Conservation (phyloP, 1,139 yeast species). For the Kodamaea ohmeri region DNA sequence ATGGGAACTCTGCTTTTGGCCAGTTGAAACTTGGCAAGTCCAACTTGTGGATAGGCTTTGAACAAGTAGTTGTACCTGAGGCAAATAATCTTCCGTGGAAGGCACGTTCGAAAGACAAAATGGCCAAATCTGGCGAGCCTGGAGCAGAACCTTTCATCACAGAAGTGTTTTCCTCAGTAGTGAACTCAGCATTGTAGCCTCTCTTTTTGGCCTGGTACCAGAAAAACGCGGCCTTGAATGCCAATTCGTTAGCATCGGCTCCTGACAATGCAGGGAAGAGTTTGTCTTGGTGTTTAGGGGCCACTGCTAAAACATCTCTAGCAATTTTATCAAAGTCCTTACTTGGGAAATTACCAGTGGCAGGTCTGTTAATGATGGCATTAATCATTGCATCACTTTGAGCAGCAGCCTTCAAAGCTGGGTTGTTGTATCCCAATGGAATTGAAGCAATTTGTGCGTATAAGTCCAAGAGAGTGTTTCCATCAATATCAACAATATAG, state of each 20-base stretch:
- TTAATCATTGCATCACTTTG: conserved; percentile 61
- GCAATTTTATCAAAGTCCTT: conserved; percentile 58
- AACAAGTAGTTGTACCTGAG: conserved; percentile 71
- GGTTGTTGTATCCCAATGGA: conserved; percentile 78
- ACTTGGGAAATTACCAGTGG: conserved; percentile 74
- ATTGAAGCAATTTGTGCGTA: conserved; percentile 79
- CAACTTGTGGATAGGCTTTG: conserved; percentile 80
- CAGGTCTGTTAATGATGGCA: conserved; percentile 74
- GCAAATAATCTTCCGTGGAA: conserved; percentile 87
- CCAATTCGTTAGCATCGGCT: conserved; percentile 81
- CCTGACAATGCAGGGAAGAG: conserved; percentile 80
- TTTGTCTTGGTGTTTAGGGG: conserved; percentile 67
- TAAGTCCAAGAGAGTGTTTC: conserved; percentile 63
- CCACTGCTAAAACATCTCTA: conserved; percentile 55
- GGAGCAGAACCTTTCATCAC: conserved; percentile 70
- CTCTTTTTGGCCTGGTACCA: conserved; percentile 66
- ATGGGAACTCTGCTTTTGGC: conserved; percentile 85
- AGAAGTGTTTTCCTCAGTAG: conserved; percentile 57
- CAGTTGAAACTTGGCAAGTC: conserved; percentile 83
- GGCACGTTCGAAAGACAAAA: conserved; percentile 68
- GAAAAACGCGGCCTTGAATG: conserved; percentile 81
- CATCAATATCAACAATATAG: conserved; percentile 70
- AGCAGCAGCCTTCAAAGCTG: conserved; percentile 61
- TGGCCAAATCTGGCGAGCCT: conserved; percentile 72
- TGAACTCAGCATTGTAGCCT: conserved; percentile 47